Conservation (phyloP, 495 filamentous ascomycete genomes). For the Annulohypoxylon stygium region DNA sequence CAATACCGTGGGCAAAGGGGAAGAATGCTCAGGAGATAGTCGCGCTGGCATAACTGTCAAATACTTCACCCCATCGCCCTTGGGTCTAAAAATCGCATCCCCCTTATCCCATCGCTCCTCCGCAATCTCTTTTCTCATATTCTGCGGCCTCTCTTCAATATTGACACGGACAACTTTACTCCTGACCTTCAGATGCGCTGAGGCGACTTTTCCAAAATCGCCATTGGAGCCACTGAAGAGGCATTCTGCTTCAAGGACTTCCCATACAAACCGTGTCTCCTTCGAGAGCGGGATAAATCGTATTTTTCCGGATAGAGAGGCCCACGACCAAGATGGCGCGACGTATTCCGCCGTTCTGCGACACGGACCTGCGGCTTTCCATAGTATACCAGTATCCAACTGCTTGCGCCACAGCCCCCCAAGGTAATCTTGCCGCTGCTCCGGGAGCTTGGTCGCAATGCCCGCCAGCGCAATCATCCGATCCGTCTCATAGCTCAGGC, state of each 20-base stretch:
- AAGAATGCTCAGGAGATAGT: background rate
- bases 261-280: constrained; percentile 12
- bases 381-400: constrained; percentile 25
- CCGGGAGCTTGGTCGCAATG: constrained; percentile 16
- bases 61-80: background rate
- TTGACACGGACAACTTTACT: constrained; percentile 2
- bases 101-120: background rate
- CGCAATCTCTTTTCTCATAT: constrained; percentile 16
- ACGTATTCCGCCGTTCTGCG: constrained; percentile 11
- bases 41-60: constrained; percentile 10
- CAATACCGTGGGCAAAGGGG: constrained; percentile 7
- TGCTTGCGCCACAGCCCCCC: constrained; percentile 27
- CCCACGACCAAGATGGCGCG: constrained; percentile 42
- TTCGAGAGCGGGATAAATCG: constrained; percentile 20
- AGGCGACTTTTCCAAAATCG: background rate
- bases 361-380: constrained; percentile 18
- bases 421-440: constrained; percentile 12
- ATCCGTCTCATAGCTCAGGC: constrained; percentile 21
- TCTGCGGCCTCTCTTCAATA: constrained; percentile 19
- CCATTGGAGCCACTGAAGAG: background rate
- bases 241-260: constrained; percentile 6
- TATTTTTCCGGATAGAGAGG: constrained; percentile 30
- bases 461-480: constrained; percentile 32
- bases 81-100: background rate
- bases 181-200: constrained; percentile 11